phyloP scores from a whole-genome alignment of 1,284 basidiomycete genomes.

The Marasmius oreades region DNA sequence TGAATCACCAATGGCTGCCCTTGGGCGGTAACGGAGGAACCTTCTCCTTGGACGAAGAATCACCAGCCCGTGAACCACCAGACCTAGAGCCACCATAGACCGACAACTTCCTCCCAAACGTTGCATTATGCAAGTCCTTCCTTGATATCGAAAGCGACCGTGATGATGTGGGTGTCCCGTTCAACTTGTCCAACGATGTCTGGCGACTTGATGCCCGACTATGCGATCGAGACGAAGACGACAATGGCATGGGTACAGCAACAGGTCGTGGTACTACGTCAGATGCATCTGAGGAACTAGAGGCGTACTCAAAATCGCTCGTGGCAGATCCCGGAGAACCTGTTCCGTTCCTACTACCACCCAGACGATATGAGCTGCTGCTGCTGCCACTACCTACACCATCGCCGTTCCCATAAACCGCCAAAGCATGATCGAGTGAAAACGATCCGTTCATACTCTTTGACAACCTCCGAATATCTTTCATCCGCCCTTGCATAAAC shows the following conservation, averaged over 20 bases:
- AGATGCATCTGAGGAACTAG: neutral
- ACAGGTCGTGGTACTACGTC: neutral
- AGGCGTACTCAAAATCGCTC: neutral
- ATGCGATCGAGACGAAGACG: neutral
- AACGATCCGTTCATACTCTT: constrained; percentile 4
- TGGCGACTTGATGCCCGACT: constrained; percentile 3
- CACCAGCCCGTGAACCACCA: neutral
- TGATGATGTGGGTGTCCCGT: neutral
- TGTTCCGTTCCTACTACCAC: neutral
- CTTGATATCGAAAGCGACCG: neutral
- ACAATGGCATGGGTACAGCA: neutral
- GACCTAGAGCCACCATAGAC: constrained; percentile 5
- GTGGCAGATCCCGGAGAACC: neutral
- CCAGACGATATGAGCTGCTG: neutral
- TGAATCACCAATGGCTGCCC: constrained; percentile 8
- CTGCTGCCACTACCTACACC: too few relatives aligned
- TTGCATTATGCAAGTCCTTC: constrained; percentile 8
- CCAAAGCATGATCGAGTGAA: constrained; percentile 11
- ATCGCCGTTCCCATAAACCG: constrained; percentile 4
- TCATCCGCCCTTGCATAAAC: constrained; percentile 11
- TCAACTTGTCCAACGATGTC: constrained; percentile 3
- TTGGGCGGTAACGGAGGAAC: constrained; percentile 5
- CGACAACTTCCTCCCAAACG: constrained; percentile 10
- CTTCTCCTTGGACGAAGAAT: neutral
- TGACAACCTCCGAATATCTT: constrained; percentile 11